Evolutionary conservation across 169 alveolate genomes (phyloP).

Genomic region (Plasmodium adleri): DNA sequence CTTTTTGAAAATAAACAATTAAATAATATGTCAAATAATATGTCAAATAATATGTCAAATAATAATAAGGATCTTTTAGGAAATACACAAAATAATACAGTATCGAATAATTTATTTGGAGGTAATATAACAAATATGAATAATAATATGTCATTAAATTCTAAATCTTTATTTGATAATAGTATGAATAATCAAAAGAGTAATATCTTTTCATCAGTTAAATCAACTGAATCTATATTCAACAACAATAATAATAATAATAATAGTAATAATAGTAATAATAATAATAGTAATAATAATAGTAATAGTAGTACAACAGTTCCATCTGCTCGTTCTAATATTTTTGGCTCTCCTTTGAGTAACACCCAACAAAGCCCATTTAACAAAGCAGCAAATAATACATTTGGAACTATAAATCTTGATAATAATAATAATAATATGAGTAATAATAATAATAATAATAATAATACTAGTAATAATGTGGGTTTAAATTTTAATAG

Average conservation of each 20-base stretch:
- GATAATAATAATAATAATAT: background rate
- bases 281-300: background rate
- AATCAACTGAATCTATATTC: constrained; percentile 24
- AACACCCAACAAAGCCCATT: constrained; percentile 18
- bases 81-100: background rate
- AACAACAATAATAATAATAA: constrained; percentile 1
- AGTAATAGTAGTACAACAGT: background rate
- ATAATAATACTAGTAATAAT: background rate
- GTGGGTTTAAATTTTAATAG: background rate
- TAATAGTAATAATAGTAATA: background rate
- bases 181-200: constrained; percentile 17
- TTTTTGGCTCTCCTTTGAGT: constrained; percentile 27
- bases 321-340: constrained; percentile 2
- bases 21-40: background rate
- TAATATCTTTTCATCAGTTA: constrained; percentile 26
- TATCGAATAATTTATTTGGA: background rate
- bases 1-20: constrained; percentile 24
- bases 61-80: background rate
- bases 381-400: constrained; percentile 2
- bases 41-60: too few relatives aligned
- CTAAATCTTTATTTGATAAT: constrained; percentile 25
- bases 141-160: constrained; percentile 4
- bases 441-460: background rate
- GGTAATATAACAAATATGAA: constrained; percentile 2
- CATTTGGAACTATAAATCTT: background rate